Evolutionary conservation across 2,329 filamentous ascomycete species (phyloP), one percentile per base, ranked within the genome.

Genomic region (Fusarium duplospermum): DNA sequence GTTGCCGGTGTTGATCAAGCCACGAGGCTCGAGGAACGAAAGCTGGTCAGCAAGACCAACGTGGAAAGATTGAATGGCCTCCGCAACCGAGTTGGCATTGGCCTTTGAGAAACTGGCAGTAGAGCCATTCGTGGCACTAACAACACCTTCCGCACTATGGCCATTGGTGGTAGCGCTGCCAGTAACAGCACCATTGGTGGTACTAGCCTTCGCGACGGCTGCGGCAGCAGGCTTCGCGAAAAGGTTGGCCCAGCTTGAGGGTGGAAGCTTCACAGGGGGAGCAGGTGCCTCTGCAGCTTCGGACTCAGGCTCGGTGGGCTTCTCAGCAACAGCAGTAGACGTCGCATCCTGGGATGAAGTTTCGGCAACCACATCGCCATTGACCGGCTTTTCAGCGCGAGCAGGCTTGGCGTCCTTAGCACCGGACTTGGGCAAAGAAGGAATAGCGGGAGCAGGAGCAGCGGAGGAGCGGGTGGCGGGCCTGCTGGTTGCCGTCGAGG

Each of bases 1-100:
- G 81, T 99, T 98, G 59, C 96, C 96, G 45, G 96, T 97, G 84
- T 99, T 99, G 76, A 98, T 93, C 80, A 99, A 89, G 58, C 96
- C 96, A 75, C 96, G 91, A 60, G 96, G 96, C 84, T 98, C 94
- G 60, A 99, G 88, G 80, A 98, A 98, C 20, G 93, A 87, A 75
- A 96, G 86, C 78, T 93, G 94, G 35, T 89, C 85, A 40, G 88
- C 87, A 40, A 87, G 86, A 66, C 90, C 88, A 27, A 95, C 91
- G 62, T 89, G 89, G 81, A 95, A 96, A 31, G 90, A 89, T 59
- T 89, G 89, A 62, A 99, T 87, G 38, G 94, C 93, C 76, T 98
- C 94, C 4, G 91, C 92, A 61, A 97, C 86, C 20, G 93, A 92
- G 81, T 80, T 91, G 27, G 82, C 80, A 64, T 86, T 87, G 22